Percentiles rank a stretch among this genome's conserved stretches.
phyloP scores from a whole-genome alignment of 768 basidiomycete genomes.

The Phylloporus sp. region DNA sequence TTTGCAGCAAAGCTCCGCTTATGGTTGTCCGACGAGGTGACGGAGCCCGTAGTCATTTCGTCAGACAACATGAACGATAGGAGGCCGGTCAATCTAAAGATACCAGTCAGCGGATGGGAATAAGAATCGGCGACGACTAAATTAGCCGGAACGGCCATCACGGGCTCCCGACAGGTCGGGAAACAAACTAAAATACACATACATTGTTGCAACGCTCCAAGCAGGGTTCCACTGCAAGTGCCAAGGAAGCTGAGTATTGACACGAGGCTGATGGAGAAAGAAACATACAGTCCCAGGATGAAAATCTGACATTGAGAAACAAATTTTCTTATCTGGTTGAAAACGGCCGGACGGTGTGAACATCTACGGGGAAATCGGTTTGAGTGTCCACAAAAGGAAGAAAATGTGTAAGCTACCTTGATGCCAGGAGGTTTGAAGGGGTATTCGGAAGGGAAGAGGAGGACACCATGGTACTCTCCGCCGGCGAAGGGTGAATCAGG shows the following conservation, averaged over 20 bases:
- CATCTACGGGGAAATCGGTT: conserved; percentile 52
- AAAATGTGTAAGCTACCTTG: conserved; percentile 53
- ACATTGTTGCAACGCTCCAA: conserved; percentile 95
- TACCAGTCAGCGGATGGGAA: conserved; percentile 9
- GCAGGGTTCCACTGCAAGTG: conserved; percentile 84
- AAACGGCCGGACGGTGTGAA: conserved; percentile 88
- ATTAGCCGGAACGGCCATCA: conserved; percentile 12
- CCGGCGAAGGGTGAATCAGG: conserved; percentile 87
- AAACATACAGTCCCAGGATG: conserved; percentile 78
- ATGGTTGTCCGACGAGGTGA: conserved; percentile 73
- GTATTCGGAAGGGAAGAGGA: conserved; percentile 91
- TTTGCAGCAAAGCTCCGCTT: conserved; percentile 71
- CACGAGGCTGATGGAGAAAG: neutral
- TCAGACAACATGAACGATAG: conserved; percentile 93
- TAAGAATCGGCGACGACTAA: conserved; percentile 8
- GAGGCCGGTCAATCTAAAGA: conserved; percentile 78
- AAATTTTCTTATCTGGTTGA: conserved; percentile 91
- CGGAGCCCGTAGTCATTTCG: conserved; percentile 94
- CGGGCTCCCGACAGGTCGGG: conserved; percentile 3
- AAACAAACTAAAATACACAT: conserved; percentile 30
- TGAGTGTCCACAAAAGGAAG: conserved; percentile 1
- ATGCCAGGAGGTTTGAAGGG: conserved; percentile 97
- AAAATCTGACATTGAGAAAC: conserved; percentile 97
- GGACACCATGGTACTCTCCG: conserved; percentile 92
- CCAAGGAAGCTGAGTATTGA: neutral